Percentiles rank a stretch among this genome's conserved stretches.
These are phyloP conservation scores for Cyanidioschyzon merolae DNA, from an alignment of 23 red algal genomes.

Conservation along the genomic window DNA sequence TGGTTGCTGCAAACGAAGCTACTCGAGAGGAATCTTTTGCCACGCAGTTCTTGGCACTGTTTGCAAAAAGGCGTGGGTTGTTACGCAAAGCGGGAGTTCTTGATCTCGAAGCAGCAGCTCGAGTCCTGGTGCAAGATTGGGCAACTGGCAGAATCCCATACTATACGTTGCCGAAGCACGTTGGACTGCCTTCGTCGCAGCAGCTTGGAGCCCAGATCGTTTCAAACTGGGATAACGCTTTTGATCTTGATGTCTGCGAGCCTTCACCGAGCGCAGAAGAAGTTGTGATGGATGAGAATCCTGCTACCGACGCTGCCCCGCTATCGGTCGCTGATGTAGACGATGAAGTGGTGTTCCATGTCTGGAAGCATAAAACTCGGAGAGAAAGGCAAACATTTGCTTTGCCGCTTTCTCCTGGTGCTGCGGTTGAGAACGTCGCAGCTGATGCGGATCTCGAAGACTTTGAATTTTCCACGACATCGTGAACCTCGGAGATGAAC, in stretches of 20 bases:
- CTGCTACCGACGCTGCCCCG: not conserved
- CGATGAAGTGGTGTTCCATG: not conserved
- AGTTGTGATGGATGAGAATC: not conserved
- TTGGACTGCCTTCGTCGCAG: constrained; percentile 30
- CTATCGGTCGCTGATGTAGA: not conserved
- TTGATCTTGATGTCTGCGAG: constrained; percentile 31
- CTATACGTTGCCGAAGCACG: constrained; percentile 67
- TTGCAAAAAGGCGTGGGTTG: constrained; percentile 67
- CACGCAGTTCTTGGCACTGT: constrained; percentile 53
- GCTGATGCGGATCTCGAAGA: not conserved
- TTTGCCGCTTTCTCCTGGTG: too few species aligned
- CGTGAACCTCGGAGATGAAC: too few species aligned
- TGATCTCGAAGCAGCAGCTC: constrained; percentile 76
- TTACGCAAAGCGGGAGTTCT: constrained; percentile 49
- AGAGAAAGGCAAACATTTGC: not conserved
- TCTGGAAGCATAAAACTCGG: not conserved
- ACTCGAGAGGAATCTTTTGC: constrained; percentile 5
- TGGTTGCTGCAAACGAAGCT: not conserved
- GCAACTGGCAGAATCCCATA: constrained; percentile 85
- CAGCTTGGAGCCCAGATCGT: constrained; percentile 46
- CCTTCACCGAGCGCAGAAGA: not conserved
- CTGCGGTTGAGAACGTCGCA: too few species aligned
- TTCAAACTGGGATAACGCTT: constrained; percentile 40
- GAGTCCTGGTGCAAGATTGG: constrained; percentile 70
- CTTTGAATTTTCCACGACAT: not conserved